Evolutionary conservation across 352 stramenopile species (phyloP), one percentile per base, ranked within the genome.

Genomic region (Paralagenidium karlingii): DNA sequence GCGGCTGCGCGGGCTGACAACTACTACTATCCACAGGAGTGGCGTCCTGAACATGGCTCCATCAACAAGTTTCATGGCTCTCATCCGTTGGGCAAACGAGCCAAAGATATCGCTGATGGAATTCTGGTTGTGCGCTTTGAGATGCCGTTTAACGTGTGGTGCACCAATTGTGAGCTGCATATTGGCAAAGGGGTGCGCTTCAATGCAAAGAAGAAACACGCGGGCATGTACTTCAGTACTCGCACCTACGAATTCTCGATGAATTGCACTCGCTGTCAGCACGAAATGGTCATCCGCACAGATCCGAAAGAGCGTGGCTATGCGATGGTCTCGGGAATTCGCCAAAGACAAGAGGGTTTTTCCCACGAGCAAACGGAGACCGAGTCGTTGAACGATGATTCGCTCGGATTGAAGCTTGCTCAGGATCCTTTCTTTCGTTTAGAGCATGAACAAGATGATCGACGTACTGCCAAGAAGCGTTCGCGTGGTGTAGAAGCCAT

Each of bases 91-190:
- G 78, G 81, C 4, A 70, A 68, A 29, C 71, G 78, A 30, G 74
- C 70, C 12, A 86, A 95, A 48, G 91, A 96, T 62, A 74, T 95
- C 55, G 45, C 15, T 8, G 66, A 96, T 38, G 82, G 92, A 42
- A 69, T 84, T 32, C 69, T 89, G 33, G 79, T 98, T 20, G 92
- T 98, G 37, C 85, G 96, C 51, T 99, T 99, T 58, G 96, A 99
- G 69, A 86, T 99, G 48, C 94, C 94, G 8, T 96, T 97, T 53
- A 77, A 96, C 66, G 83, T 95, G 41, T 98, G 91, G 82, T 97
- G 88, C 49, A 54, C 62, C 0, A 53, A 81, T 51, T 90, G 76
- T 53, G 42, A 68, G 22, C 49, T 30, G 13, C 67, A 82, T 50
- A 87, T 90, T 46, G 76, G 68, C 10, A 63, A 69, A 32, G 81